These are phyloP conservation scores for Leishmania amazonensis DNA, from an alignment of 208 protist species.

Conservation along the genomic window DNA sequence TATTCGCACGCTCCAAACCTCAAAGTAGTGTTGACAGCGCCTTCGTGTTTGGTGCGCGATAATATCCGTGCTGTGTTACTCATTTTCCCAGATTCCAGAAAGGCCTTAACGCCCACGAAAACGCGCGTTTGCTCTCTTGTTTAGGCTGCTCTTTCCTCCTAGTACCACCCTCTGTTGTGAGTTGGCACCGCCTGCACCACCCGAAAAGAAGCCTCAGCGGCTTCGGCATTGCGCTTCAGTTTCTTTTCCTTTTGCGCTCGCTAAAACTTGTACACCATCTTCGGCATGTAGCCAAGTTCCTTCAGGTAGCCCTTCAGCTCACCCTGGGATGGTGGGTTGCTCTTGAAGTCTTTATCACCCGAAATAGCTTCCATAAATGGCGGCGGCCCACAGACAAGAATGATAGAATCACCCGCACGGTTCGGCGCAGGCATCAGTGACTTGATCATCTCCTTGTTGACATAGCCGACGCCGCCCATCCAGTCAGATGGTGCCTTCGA, in stretches of 20 bases:
- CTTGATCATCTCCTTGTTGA: slow-evolving; percentile 92
- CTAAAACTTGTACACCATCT: slow-evolving; percentile 94
- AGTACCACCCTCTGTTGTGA: background rate
- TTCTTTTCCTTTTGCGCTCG: background rate
- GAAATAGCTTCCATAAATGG: slow-evolving; percentile 88
- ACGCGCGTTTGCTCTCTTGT: too few species aligned
- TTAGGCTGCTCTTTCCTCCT: background rate
- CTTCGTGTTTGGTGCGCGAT: background rate
- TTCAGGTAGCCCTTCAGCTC: slow-evolving; percentile 86
- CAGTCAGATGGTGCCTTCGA: slow-evolving; percentile 86
- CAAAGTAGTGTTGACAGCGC: background rate
- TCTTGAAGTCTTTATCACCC: slow-evolving; percentile 90
- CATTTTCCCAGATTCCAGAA: background rate
- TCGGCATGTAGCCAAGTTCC: slow-evolving; percentile 85
- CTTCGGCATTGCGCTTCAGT: background rate
- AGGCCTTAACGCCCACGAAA: background rate
- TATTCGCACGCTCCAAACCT: background rate
- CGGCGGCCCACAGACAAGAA: slow-evolving; percentile 88
- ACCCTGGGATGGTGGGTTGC: slow-evolving; percentile 74
- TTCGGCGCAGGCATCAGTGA: slow-evolving; percentile 86
- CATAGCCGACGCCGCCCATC: slow-evolving; percentile 89
- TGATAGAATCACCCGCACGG: slow-evolving; percentile 76
- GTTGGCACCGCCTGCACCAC: background rate
- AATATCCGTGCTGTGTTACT: background rate
- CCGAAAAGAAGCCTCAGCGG: background rate